Base-by-base conservation (phyloP, 2,329 filamentous ascomycete genomes). In the Neofusicoccum cordaticola region DNA sequence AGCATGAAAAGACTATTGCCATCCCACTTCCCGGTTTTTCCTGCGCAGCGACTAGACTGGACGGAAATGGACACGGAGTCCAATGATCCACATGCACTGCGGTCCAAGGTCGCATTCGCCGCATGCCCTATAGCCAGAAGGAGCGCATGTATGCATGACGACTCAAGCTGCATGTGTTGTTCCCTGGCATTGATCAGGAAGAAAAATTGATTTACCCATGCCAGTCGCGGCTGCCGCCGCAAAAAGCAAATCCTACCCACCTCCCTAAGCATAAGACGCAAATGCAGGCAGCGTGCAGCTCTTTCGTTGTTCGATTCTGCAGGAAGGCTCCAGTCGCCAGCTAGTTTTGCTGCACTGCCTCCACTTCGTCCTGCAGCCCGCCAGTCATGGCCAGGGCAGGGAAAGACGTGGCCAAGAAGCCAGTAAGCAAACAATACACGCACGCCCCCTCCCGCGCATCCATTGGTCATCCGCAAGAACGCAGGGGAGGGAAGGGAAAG, bases 131-230 rank as follows among this genome's bases (percentile, higher is more conserved):
- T 37, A 13, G 15, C 5, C 15, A 31, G 39, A 47, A 44, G 56
- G 41, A 60, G 27, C 39, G 31, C 56, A 60, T 60, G 56, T 45
- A 60, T 60, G 56, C 56, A 58, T 60, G 56, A 47, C 42, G 56
- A 60, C 56, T 60, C 56, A 60, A 60, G 17, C 42, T 17, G 56
- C 56, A 60, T 45, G 39, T 42, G 39, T 13, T 60, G 39, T 13
- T 60, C 51, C 37, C 37, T 22, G n/a, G 11, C 34, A 37, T 39
- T n/a, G 34, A 53, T 39, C 22, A 41, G 6, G 27, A 56, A 27
- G 7, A 39, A 34, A 31, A 7, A 37, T 19, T 31, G n/a, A 13
- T 22, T 41, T n/a, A 42, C 22, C 52, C 37, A 57, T 44, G 37
- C 39, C 39, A 27, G 7, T 17, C 56, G 56, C 56, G 56, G 56